phyloP scores from a whole-genome alignment of 441 rosid species.

The Capsella rubella region DNA sequence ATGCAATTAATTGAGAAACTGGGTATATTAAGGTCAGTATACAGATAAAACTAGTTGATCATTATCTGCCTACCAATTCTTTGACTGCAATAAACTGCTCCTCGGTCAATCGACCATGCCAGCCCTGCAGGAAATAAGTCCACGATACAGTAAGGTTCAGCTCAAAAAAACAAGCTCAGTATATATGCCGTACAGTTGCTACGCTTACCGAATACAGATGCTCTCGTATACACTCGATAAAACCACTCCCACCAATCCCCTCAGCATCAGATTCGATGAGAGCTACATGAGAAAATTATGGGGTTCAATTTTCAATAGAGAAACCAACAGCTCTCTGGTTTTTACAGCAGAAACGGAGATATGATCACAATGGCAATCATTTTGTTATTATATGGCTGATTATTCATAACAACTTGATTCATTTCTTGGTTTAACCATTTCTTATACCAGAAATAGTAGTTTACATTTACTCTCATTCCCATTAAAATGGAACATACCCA shows the following conservation, averaged over 20 bases:
- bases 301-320: conserved; percentile 35
- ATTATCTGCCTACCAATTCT: conserved; percentile 78
- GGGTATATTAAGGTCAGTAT: conserved; percentile 22
- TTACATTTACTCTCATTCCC: conserved; percentile 27
- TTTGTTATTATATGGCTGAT: conserved; percentile 20
- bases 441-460: neutral
- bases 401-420: conserved; percentile 21
- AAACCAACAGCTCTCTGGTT: conserved; percentile 35
- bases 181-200: conserved; percentile 33
- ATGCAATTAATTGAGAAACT: conserved; percentile 27
- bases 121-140: conserved; percentile 68
- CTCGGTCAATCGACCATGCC: conserved; percentile 87
- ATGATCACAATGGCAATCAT: conserved; percentile 63
- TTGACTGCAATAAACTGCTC: conserved; percentile 99
- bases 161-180: conserved; percentile 33
- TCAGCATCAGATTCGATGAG: conserved; percentile 99
- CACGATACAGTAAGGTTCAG: conserved; percentile 49
- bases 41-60: conserved; percentile 13
- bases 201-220: conserved; percentile 85
- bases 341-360: conserved; percentile 31
- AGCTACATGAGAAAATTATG: conserved; percentile 63
- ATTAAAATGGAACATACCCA: conserved; percentile 61
- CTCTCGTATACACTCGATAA: conserved; percentile 98
- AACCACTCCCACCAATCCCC: conserved; percentile 99
- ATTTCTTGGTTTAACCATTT: conserved; percentile 12